Evolutionary conservation across 441 rosid genomes (phyloP).

Genomic region (Pelargonium citronellum): DNA sequence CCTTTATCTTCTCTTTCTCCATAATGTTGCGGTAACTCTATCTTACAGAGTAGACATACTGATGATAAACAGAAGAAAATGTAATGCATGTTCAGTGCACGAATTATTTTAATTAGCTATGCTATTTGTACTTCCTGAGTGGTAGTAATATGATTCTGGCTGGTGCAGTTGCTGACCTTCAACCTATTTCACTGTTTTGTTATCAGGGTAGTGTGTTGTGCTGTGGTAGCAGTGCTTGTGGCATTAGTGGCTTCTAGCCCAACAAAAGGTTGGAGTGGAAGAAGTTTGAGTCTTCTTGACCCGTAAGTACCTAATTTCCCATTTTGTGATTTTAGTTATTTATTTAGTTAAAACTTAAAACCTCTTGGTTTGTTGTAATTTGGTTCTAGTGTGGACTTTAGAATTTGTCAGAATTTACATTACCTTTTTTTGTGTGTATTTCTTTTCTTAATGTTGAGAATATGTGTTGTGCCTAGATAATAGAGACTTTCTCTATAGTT

Average conservation of each 20-base stretch:
- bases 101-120: background rate
- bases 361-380: slow-evolving; percentile 15
- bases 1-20: slow-evolving; percentile 23
- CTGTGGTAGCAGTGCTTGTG: slow-evolving; percentile 70
- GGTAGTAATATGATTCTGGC: background rate
- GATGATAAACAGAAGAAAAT: slow-evolving; percentile 6
- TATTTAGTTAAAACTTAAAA: slow-evolving; percentile 8
- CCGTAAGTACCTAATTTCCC: slow-evolving; percentile 54
- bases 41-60: background rate
- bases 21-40: slow-evolving; percentile 8
- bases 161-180: background rate
- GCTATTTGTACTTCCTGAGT: background rate
- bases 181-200: slow-evolving; percentile 19
- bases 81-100: background rate
- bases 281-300: slow-evolving; percentile 96
- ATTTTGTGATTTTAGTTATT: slow-evolving; percentile 1
- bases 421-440: background rate
- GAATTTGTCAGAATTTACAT: slow-evolving; percentile 2
- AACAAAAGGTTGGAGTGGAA: slow-evolving; percentile 98
- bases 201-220: slow-evolving; percentile 74
- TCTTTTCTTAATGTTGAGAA: background rate
- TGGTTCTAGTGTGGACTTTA: slow-evolving; percentile 6
- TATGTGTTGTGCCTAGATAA: background rate
- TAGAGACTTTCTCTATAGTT: background rate
- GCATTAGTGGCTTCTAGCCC: slow-evolving; percentile 99